Evolutionary conservation across 768 basidiomycete species (phyloP), one percentile per base, ranked within the genome.

Genomic region (Mycena haematopus): DNA sequence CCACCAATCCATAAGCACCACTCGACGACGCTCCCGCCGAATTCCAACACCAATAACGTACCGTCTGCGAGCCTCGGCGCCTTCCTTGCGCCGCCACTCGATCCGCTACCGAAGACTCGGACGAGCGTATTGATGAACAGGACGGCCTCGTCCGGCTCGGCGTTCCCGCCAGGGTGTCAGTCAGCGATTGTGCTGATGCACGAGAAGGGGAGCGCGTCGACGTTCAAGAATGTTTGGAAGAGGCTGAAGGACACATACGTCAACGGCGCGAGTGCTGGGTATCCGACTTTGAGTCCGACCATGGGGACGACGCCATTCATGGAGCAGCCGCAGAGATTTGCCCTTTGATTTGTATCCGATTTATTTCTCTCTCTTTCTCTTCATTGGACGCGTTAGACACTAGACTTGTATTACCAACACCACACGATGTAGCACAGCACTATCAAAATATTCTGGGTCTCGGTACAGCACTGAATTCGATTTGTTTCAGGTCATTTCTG

Each of bases 181-280:
- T 91, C 90, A 45, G 86, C 86, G 45, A 84, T 96, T 63, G 86
- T 88, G 57, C 77, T 99, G 68, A 83, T 92, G 24, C 88, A 92
- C 66, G 95, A 97, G 80, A 97, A 95, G 75, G 96, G 96, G 25
- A 92, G 94, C 7, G 82, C 91, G 71, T 90, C 93, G 57, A 89
- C 91, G 49, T 96, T 97, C 79, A 89, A 88, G 74, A 78, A 82
- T 6, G 80, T 95, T 13, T 92, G 90, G 80, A 84, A 84, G 70
- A 83, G 84, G 66, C 73, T 96, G 67, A 84, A 88, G 70, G 85
- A 87, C 42, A 83, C 86, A 65, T 95, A 93, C 85, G 78, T 76
- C 36, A 69, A 73, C 72, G 63, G 50, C 9, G 73, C 60, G 60
- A 71, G 65, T 58, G 61, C 73, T 60, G 66, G 68, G 42, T 74